These are phyloP conservation scores for Lactarius deliciosus DNA, from an alignment of 768 basidiomycete genomes.

Conservation along the genomic window DNA sequence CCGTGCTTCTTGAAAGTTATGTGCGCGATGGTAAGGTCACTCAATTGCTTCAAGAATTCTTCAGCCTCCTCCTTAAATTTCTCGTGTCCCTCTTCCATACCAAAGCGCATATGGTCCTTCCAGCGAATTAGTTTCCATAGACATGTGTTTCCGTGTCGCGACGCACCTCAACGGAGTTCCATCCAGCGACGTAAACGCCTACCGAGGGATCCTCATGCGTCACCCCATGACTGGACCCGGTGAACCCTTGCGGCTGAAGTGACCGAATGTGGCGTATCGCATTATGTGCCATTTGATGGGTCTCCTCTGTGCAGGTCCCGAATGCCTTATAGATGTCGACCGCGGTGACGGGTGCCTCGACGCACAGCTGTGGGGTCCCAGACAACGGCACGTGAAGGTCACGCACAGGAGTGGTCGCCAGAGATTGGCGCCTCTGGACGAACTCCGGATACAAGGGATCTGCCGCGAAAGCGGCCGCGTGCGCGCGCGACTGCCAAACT, in stretches of 20 bases:
- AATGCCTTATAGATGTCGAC: not conserved
- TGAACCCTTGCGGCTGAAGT: slow-evolving; percentile 7
- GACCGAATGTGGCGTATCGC: not conserved
- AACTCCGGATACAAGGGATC: slow-evolving; percentile 11
- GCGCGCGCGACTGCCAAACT: slow-evolving; percentile 17
- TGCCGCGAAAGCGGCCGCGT: slow-evolving; percentile 1
- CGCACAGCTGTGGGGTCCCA: not conserved
- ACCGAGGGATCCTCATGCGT: not conserved
- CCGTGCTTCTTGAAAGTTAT: not conserved
- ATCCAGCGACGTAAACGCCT: slow-evolving; percentile 7
- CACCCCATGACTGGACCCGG: slow-evolving; percentile 3
- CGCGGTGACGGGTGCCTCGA: slow-evolving; percentile 10
- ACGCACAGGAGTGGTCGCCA: not conserved
- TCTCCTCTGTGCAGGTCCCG: not conserved
- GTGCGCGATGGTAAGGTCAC: not conserved
- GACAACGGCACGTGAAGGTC: not conserved
- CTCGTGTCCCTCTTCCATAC: not conserved
- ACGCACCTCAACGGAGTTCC: slow-evolving; percentile 18
- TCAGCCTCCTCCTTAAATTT: not conserved
- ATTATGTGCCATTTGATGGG: not conserved
- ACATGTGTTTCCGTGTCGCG: not conserved
- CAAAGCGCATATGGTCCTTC: not conserved
- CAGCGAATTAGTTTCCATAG: not conserved
- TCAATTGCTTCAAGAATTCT: not conserved
- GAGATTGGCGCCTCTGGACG: not conserved